Percentiles rank a stretch among this genome's conserved stretches.
Conservation (phyloP, 2,329 filamentous ascomycete genomes). For the Sarocladium oryzae region DNA sequence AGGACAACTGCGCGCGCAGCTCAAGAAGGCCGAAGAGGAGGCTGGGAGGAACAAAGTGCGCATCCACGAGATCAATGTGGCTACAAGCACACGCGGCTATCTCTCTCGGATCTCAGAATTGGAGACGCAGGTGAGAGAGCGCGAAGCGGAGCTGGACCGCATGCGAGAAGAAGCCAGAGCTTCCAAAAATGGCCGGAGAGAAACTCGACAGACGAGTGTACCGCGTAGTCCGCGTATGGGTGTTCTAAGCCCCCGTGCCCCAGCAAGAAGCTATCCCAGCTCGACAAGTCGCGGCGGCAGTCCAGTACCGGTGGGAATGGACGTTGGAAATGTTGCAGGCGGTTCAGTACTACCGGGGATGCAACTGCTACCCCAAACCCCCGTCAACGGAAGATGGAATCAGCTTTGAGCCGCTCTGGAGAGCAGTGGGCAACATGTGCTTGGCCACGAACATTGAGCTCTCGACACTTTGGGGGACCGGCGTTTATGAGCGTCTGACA, state of each 20-base stretch:
- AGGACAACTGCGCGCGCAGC: slow-evolving; percentile 33
- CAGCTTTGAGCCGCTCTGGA: slow-evolving; percentile 33
- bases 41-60: slow-evolving; percentile 38
- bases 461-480: no score
- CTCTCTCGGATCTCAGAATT: slow-evolving; percentile 34
- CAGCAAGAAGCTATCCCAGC: slow-evolving; percentile 1
- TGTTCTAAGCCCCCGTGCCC: slow-evolving; percentile 41
- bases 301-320: slow-evolving; percentile 31
- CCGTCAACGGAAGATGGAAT: slow-evolving; percentile 35
- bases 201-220: slow-evolving; percentile 50
- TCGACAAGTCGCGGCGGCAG: slow-evolving; percentile 43
- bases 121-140: slow-evolving; percentile 37
- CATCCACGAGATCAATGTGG: slow-evolving; percentile 41
- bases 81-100: slow-evolving; percentile 27
- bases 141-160: slow-evolving; percentile 44
- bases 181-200: slow-evolving; percentile 43
- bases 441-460: neutral
- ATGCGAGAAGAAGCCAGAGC: slow-evolving; percentile 41
- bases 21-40: slow-evolving; percentile 33
- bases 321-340: slow-evolving; percentile 19
- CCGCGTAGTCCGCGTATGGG: slow-evolving; percentile 50
- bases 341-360: slow-evolving; percentile 25
- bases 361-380: slow-evolving; percentile 31
- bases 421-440: no score
- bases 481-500: no score